Conservation (phyloP, 108 stramenopile species). For the Craspedostauros australis region DNA sequence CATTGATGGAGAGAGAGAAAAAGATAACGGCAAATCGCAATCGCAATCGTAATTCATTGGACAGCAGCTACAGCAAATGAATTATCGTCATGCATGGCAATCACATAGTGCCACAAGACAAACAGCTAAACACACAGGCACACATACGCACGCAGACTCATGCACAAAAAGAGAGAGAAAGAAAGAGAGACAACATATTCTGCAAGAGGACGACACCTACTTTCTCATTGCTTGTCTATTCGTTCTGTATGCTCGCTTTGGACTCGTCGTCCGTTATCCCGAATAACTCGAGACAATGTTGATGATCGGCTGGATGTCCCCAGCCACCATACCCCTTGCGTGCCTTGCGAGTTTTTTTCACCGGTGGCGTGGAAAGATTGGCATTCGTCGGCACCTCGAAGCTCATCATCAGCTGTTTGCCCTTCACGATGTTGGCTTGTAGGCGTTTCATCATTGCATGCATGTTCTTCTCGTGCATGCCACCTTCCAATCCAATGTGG, state of each 20-base stretch:
- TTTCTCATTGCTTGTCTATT: too few relatives aligned
- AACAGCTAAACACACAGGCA: not conserved
- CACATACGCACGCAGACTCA: not conserved
- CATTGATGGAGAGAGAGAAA: not conserved
- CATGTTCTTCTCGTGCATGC: constrained; percentile 37
- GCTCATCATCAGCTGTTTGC: not conserved
- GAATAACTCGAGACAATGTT: constrained; percentile 44
- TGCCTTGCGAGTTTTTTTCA: not conserved
- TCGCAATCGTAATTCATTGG: too few relatives aligned
- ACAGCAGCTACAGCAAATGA: too few relatives aligned
- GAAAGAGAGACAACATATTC: not conserved
- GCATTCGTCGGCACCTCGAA: constrained; percentile 1
- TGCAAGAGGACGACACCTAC: not conserved
- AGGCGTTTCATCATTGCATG: too few relatives aligned
- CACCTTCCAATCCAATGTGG: constrained; percentile 51
- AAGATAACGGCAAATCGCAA: too few relatives aligned
- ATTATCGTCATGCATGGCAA: too few relatives aligned
- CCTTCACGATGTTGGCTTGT: too few relatives aligned
- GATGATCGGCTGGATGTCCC: constrained; percentile 49
- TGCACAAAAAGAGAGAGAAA: not conserved
- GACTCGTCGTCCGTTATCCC: too few relatives aligned
- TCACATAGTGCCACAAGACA: too few relatives aligned
- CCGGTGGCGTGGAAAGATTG: constrained; percentile 13
- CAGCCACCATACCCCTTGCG: constrained; percentile 45
- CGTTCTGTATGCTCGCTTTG: too few relatives aligned